These are phyloP conservation scores for Candida adriatica DNA, from an alignment of 805 yeast species.

Conservation along the genomic window DNA sequence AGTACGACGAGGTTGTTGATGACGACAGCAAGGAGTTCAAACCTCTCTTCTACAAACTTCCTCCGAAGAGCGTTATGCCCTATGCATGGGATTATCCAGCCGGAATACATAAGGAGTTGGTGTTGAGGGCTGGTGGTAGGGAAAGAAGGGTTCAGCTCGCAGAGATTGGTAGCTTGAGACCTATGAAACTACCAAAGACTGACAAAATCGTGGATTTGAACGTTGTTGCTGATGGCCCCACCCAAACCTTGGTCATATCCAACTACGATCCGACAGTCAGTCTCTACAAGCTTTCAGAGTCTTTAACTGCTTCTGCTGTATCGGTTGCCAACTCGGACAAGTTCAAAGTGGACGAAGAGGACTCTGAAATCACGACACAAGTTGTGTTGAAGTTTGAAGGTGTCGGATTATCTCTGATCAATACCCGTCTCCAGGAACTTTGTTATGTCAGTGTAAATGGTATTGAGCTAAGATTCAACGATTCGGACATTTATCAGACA, in stretches of 20 bases:
- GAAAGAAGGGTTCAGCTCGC: constrained; percentile 80
- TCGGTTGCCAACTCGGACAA: constrained; percentile 33
- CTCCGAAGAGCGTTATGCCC: constrained; percentile 92
- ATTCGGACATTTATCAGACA: constrained; percentile 79
- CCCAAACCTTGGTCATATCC: constrained; percentile 79
- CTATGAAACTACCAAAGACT: constrained; percentile 64
- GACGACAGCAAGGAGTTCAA: constrained; percentile 50
- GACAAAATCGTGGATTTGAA: constrained; percentile 70
- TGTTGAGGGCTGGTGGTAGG: constrained; percentile 62
- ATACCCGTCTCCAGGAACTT: constrained; percentile 63
- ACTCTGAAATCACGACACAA: constrained; percentile 27
- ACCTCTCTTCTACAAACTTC: constrained; percentile 76
- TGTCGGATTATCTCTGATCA: constrained; percentile 79
- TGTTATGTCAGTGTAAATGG: constrained; percentile 82
- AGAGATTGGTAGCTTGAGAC: constrained; percentile 87
- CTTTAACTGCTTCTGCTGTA: constrained; percentile 25
- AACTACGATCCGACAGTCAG: constrained; percentile 76
- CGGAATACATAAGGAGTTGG: constrained; percentile 74
- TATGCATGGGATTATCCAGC: constrained; percentile 98
- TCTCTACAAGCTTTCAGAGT: constrained; percentile 47
- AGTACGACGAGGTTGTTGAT: constrained; percentile 53
- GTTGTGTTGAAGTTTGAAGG: constrained; percentile 71
- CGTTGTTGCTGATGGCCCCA: constrained; percentile 94
- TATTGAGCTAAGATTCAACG: constrained; percentile 70
- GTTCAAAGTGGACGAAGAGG: constrained; percentile 43